Evolutionary conservation across 2,329 filamentous ascomycete species (phyloP).

Genomic region (Alternaria longipes): DNA sequence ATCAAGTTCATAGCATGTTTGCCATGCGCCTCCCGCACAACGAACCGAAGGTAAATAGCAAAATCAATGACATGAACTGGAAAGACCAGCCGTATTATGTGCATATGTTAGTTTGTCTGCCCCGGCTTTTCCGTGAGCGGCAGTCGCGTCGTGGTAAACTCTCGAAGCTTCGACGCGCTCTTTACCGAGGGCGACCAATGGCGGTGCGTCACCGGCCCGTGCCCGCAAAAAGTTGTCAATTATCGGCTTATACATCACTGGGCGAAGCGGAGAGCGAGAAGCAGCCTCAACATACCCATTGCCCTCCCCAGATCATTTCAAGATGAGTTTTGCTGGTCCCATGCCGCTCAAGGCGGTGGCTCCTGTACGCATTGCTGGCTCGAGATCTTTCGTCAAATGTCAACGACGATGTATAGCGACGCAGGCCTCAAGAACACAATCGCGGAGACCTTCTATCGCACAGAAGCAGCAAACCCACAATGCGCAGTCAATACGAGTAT

Average conservation of each 20-base stretch:
- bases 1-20: neutral
- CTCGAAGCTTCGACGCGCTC: conserved; percentile 22
- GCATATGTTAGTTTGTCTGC: conserved; percentile 3
- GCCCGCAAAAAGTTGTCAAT: conserved; percentile 29
- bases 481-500: conserved; percentile 44
- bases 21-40: neutral
- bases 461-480: conserved; percentile 31
- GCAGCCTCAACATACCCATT: conserved; percentile 27
- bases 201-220: conserved; percentile 21
- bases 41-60: neutral
- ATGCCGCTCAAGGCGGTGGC: conserved; percentile 45
- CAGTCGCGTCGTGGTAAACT: conserved; percentile 15
- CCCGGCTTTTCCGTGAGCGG: neutral
- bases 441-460: conserved; percentile 35
- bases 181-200: conserved; percentile 19
- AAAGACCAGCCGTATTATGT: conserved; percentile 4
- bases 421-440: conserved; percentile 36
- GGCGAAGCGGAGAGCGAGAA: conserved; percentile 9
- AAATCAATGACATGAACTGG: neutral
- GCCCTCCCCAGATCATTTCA: conserved; percentile 15
- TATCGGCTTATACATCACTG: conserved; percentile 10
- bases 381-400: conserved; percentile 40
- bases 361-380: conserved; percentile 42
- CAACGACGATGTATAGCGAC: conserved; percentile 43
- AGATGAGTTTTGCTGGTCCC: conserved; percentile 49